Base-by-base conservation (phyloP, 176 grass and related monocot species). In the Microstegium vimineum region DNA sequence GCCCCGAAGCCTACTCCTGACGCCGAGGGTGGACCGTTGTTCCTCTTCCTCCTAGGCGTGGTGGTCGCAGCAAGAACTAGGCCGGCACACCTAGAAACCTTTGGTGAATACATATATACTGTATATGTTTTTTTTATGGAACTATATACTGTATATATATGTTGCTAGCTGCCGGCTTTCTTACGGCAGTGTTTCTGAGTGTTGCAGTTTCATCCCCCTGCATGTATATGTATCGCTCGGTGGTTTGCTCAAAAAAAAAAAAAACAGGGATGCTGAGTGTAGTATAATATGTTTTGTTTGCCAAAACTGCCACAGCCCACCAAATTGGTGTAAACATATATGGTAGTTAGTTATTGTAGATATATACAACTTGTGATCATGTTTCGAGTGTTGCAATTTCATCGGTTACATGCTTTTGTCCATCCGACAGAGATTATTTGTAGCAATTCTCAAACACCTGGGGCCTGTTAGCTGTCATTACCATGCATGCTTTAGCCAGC, bases 11-110 rank as follows among this genome's bases (percentile, higher is more conserved):
- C 80, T 62, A 32, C 40, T 22, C 86, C 89, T 4, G 95, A 95
- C 2, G 84, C 90, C 7, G 92, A 98, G 95, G 95, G 28, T 98
- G 95, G 94, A 94, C 86, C 20, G 59, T 81, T 31, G 95, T 98
- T 62, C 75, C n/a, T n/a, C n/a, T n/a, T n/a, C n/a, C 90, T 20
- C 75, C 92, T 49, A 94, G 70, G 75, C 79, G 75, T 5, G 81
- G 86, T 28, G 81, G 86, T 28, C 75, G 71, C 10, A 84, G 72
- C 76, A 91, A 37, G 33, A 88, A 90, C 12, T 93, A 66, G 63
- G 23, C 42, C n/a, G n/a, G n/a, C n/a, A n/a, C n/a, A n/a, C n/a
- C 78, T 60, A 41, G 42, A 85, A 77, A 27, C 42, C 51, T n/a
- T 73, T 75, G 42, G 66, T 61, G 57, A 27, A 36, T 13, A 11